A percentile compares a stretch with the other conserved stretches of the same genome.
These are phyloP conservation scores for Fusarium coffeatum DNA, from an alignment of 2,329 filamentous ascomycete genomes.

Conservation along the genomic window DNA sequence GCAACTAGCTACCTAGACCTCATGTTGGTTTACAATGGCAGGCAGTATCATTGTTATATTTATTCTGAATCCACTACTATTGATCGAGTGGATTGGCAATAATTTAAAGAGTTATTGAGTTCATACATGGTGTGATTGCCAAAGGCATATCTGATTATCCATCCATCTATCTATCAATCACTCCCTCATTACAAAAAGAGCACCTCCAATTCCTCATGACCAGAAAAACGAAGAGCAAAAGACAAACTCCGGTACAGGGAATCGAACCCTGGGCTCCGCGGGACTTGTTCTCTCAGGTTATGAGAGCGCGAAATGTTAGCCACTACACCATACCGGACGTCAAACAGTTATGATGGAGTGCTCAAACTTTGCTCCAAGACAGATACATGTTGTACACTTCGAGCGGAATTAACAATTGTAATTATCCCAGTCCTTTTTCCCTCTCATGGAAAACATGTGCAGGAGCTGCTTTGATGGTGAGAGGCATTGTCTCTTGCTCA, in stretches of 20 bases:
- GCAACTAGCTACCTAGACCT: background rate
- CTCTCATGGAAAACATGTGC: background rate
- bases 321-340: constrained; percentile 48
- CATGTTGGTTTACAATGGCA: background rate
- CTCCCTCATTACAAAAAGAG: background rate
- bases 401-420: background rate
- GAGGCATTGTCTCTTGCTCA: background rate
- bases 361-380: background rate
- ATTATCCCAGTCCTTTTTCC: background rate
- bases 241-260: constrained; percentile 41
- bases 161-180: background rate
- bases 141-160: background rate
- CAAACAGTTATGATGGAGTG: background rate
- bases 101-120: background rate
- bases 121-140: background rate
- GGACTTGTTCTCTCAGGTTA: constrained; percentile 36
- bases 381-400: background rate
- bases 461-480: background rate
- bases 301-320: constrained; percentile 49
- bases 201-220: too few relatives aligned
- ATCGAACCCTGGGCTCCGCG: constrained; percentile 45
- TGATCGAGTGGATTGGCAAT: background rate
- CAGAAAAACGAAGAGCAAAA: background rate
- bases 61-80: background rate
- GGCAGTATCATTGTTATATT: background rate